These are phyloP conservation scores for Paraleonurus japonicus DNA, from an alignment of 257 asterid species.

Conservation along the genomic window DNA sequence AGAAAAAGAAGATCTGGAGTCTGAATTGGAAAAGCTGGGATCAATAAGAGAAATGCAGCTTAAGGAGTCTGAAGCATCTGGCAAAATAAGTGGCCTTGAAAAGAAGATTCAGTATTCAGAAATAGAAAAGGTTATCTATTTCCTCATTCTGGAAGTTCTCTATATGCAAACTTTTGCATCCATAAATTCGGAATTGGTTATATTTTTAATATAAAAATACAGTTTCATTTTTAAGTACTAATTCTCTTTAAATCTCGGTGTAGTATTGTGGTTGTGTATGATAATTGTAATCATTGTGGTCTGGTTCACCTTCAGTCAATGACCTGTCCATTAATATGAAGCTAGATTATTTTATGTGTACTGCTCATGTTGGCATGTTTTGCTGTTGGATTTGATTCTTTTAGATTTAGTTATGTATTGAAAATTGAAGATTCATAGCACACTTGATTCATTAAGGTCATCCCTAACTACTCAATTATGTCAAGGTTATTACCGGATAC, in stretches of 20 bases:
- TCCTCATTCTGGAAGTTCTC: conserved; percentile 14
- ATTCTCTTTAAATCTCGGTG: neutral
- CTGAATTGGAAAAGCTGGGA: conserved; percentile 86
- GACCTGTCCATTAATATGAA: neutral
- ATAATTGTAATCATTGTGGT: neutral
- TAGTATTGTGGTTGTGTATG: neutral
- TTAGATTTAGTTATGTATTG: neutral
- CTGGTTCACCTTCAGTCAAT: neutral
- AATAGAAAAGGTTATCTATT: conserved; percentile 73
- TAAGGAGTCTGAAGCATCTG: conserved; percentile 94
- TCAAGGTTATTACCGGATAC: neutral
- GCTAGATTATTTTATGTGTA: neutral
- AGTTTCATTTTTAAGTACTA: neutral
- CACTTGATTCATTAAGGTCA: neutral
- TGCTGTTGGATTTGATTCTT: neutral
- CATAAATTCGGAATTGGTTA: neutral
- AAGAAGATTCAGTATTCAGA: conserved; percentile 96
- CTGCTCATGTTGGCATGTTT: neutral
- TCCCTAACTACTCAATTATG: neutral
- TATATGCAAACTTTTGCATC: neutral
- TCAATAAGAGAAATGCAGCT: conserved; percentile 98
- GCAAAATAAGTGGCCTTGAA: conserved; percentile 92
- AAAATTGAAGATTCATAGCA: neutral
- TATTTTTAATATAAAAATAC: neutral
- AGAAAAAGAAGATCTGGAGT: conserved; percentile 79